Conservation (phyloP, 331 rosid genomes). For the Phaseolus coccineus region DNA sequence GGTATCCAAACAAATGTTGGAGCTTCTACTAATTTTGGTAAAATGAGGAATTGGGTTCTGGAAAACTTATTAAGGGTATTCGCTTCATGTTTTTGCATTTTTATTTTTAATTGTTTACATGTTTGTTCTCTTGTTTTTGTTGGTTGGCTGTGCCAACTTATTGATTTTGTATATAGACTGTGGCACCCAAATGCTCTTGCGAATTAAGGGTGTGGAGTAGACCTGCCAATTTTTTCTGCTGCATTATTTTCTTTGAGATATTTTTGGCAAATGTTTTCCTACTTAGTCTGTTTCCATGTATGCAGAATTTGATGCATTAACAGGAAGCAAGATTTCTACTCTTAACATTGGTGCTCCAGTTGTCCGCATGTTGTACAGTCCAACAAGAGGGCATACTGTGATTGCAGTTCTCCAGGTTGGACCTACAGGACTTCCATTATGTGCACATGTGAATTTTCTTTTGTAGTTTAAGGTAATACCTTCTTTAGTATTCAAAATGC, state of each 20-base stretch:
- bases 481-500: background rate
- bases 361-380: conserved; percentile 93
- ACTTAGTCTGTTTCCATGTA: conserved; percentile 36
- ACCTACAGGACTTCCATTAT: conserved; percentile 37
- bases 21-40: no score
- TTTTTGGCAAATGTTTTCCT: conserved; percentile 31
- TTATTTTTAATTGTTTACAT: no score
- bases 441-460: conserved; percentile 26
- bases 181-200: background rate
- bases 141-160: no score
- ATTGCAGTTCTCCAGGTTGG: conserved; percentile 88
- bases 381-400: conserved; percentile 89
- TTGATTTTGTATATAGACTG: no score
- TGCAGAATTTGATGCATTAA: conserved; percentile 90
- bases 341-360: conserved; percentile 93
- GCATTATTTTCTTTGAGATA: conserved; percentile 5
- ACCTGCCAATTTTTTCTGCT: conserved; percentile 3
- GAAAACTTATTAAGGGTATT: no score
- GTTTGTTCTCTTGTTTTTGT: no score
- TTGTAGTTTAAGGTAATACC: background rate
- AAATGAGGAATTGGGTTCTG: no score
- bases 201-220: conserved; percentile 30
- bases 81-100: no score
- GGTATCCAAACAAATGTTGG: no score
- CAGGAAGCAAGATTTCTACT: conserved; percentile 93